These are phyloP conservation scores for Aspergillus bombycis DNA, from an alignment of 2,329 filamentous ascomycete species.

Conservation along the genomic window DNA sequence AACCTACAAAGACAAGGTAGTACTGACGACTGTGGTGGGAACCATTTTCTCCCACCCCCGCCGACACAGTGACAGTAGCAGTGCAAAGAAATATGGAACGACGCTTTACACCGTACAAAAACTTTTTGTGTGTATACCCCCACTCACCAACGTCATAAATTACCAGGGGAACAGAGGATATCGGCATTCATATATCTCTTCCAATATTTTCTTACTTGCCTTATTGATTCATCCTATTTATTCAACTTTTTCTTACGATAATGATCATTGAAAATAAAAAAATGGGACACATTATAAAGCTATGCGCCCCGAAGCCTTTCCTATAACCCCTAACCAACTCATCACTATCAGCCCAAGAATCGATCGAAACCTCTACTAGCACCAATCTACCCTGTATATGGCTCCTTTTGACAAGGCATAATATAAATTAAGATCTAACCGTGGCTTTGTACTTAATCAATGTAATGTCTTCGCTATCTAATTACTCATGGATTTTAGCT, in stretches of 20 bases:
- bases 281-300: too few relatives aligned
- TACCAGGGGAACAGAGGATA: too few relatives aligned
- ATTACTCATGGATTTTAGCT: neutral
- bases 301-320: too few relatives aligned
- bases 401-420: neutral
- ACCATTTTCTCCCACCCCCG: neutral
- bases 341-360: neutral
- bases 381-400: too few relatives aligned
- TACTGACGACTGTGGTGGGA: neutral
- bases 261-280: too few relatives aligned
- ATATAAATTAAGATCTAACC: slow-evolving; percentile 2
- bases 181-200: too few relatives aligned
- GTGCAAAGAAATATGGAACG: neutral
- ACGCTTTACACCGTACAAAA: neutral
- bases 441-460: neutral
- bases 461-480: neutral
- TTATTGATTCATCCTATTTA: too few relatives aligned
- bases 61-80: neutral
- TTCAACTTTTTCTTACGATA: too few relatives aligned
- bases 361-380: neutral
- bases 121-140: too few relatives aligned
- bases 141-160: too few relatives aligned
- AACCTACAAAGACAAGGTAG: neutral
- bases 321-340: too few relatives aligned
- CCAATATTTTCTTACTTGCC: too few relatives aligned